Evolutionary conservation across 768 basidiomycete genomes (phyloP).

Genomic region (Gymnopilus dilepis): DNA sequence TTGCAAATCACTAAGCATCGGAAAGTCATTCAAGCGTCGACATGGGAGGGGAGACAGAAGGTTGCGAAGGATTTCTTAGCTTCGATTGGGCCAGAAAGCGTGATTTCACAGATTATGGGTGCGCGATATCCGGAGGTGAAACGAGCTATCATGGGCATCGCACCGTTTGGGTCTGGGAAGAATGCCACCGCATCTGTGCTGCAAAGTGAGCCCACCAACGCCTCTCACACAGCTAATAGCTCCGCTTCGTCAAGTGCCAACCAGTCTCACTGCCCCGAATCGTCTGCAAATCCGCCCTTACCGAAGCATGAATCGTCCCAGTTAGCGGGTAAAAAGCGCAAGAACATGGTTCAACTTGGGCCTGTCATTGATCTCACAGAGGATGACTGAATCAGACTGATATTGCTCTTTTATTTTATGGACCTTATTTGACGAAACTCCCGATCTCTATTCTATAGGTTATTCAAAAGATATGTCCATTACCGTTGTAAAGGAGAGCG

Average conservation of each 20-base stretch:
- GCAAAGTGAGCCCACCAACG: neutral
- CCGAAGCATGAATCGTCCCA: neutral
- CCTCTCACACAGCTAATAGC: neutral
- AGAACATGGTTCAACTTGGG: slow-evolving; percentile 20
- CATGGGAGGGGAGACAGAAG: slow-evolving; percentile 30
- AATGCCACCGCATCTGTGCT: too few relatives aligned
- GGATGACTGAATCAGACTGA: slow-evolving; percentile 20
- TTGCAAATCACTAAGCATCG: slow-evolving; percentile 34
- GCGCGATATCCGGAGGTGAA: slow-evolving; percentile 34
- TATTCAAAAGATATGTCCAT: too few relatives aligned
- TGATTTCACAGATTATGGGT: slow-evolving; percentile 37
- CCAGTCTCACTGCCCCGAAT: too few relatives aligned
- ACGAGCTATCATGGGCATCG: slow-evolving; percentile 30
- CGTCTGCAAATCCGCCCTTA: too few relatives aligned
- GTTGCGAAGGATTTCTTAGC: slow-evolving; percentile 31
- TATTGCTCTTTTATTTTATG: too few relatives aligned
- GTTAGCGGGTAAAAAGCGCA: slow-evolving; percentile 27
- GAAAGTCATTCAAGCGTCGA: slow-evolving; percentile 23
- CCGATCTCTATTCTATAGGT: too few relatives aligned
- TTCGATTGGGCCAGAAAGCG: slow-evolving; percentile 31
- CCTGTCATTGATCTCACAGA: slow-evolving; percentile 32
- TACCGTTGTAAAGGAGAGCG: too few relatives aligned
- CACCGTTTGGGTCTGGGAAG: slow-evolving; percentile 21
- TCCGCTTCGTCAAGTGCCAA: too few relatives aligned
- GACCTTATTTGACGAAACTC: too few relatives aligned